Percentiles rank a stretch among this genome's conserved stretches.
These are phyloP conservation scores for Parasitella parasitica DNA, from an alignment of 371 early-diverging fungal species.

Conservation along the genomic window DNA sequence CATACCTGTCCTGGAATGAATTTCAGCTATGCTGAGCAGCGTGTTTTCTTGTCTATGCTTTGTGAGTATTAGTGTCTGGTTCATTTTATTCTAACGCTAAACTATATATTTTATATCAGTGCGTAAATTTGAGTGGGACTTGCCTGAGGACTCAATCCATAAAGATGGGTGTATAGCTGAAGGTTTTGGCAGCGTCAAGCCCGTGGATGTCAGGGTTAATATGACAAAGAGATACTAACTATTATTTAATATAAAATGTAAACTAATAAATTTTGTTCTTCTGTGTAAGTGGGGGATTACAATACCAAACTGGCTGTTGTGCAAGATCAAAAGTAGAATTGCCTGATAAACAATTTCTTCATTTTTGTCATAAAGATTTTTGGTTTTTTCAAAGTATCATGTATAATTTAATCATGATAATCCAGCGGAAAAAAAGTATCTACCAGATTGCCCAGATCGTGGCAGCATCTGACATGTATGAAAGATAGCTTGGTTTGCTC, in stretches of 20 bases:
- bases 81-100: not conserved
- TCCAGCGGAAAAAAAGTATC: no score
- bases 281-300: no score
- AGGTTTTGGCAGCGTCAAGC: not conserved
- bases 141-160: conserved; percentile 21
- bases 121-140: conserved; percentile 17
- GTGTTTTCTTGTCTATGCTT: conserved; percentile 42
- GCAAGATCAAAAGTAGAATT: no score
- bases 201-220: not conserved
- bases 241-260: not conserved
- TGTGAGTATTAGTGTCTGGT: conserved; percentile 9
- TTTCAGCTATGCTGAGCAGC: conserved; percentile 50
- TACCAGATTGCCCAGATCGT: no score
- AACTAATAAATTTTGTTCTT: no score
- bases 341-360: no score
- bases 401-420: no score
- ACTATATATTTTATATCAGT: not conserved
- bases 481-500: no score
- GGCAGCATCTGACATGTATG: no score
- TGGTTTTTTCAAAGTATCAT: no score
- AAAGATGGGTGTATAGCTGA: not conserved
- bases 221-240: conserved; percentile 14
- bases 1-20: conserved; percentile 53
- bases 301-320: no score
- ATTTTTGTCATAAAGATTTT: no score